These are phyloP conservation scores for Teunomyces stri DNA, from an alignment of 805 yeast species.

Conservation along the genomic window DNA sequence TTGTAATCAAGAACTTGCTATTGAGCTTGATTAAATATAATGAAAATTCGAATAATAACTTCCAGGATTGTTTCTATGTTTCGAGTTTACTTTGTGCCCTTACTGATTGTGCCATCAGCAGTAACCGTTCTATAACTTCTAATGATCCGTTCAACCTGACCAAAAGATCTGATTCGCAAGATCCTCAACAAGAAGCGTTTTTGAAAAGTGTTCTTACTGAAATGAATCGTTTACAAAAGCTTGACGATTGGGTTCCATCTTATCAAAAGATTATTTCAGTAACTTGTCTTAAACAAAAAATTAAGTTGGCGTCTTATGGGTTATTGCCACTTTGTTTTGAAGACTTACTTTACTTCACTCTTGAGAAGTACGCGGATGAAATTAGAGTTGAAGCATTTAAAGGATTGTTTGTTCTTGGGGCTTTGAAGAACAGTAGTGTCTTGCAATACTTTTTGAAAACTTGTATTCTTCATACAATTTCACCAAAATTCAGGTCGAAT, in stretches of 20 bases:
- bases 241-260: conserved; percentile 87
- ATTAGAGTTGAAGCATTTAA: conserved; percentile 67
- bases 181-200: conserved; percentile 16
- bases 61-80: conserved; percentile 69
- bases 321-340: conserved; percentile 50
- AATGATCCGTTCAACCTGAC: conserved; percentile 7
- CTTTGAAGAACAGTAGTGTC: conserved; percentile 61
- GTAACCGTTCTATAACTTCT: conserved; percentile 10
- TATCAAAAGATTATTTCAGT: conserved; percentile 54
- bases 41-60: conserved; percentile 78
- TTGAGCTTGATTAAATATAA: conserved; percentile 75
- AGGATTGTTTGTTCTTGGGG: conserved; percentile 72
- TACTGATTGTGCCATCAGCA: conserved; percentile 30
- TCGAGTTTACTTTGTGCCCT: conserved; percentile 56
- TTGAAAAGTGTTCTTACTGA: conserved; percentile 49
- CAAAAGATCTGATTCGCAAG: conserved; percentile 4
- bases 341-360: conserved; percentile 55
- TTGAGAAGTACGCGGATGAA: conserved; percentile 43
- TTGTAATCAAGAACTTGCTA: conserved; percentile 57
- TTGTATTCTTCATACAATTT: conserved; percentile 50
- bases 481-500: conserved; percentile 49
- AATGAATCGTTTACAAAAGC: conserved; percentile 67
- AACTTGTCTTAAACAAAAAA: conserved; percentile 57
- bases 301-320: conserved; percentile 56
- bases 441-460: conserved; percentile 61